phyloP scores from a whole-genome alignment of 2,329 filamentous ascomycete genomes.

The Botrytis byssoidea region DNA sequence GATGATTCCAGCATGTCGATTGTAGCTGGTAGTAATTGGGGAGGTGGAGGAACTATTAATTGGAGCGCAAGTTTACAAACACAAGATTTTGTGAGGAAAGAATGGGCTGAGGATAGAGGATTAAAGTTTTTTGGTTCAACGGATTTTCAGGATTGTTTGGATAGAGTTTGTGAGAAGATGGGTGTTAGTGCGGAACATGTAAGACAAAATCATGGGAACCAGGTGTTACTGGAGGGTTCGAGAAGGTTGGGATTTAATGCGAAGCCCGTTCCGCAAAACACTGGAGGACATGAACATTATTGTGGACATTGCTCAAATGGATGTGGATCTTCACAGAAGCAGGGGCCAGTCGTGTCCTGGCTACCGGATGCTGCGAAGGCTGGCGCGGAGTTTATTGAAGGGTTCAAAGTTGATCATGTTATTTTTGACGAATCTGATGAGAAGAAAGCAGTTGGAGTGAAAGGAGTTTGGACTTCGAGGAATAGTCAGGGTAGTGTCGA shows the following conservation, averaged over 20 bases:
- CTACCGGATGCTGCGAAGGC: slow-evolving; percentile 75
- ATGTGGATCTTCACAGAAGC: slow-evolving; percentile 69
- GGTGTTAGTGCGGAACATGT: slow-evolving; percentile 67
- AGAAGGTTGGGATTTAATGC: slow-evolving; percentile 70
- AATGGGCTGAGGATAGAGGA: slow-evolving; percentile 69
- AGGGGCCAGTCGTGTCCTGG: slow-evolving; percentile 74
- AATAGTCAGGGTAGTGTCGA: slow-evolving; percentile 60
- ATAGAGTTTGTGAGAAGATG: slow-evolving; percentile 76
- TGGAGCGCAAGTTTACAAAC: slow-evolving; percentile 70
- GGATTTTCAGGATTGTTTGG: slow-evolving; percentile 75
- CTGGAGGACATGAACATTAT: slow-evolving; percentile 68
- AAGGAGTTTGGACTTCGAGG: slow-evolving; percentile 72
- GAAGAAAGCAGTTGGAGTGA: slow-evolving; percentile 64
- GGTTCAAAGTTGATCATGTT: slow-evolving; percentile 69
- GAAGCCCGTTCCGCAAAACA: slow-evolving; percentile 75
- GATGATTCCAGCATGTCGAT: slow-evolving; percentile 60
- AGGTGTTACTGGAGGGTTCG: slow-evolving; percentile 70
- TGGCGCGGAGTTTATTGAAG: slow-evolving; percentile 81
- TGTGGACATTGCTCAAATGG: slow-evolving; percentile 66
- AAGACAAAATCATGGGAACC: slow-evolving; percentile 71
- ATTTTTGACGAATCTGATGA: slow-evolving; percentile 58
- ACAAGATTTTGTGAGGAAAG: slow-evolving; percentile 71
- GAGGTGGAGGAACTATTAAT: slow-evolving; percentile 85
- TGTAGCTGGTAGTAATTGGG: slow-evolving; percentile 71
- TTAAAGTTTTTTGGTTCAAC: slow-evolving; percentile 71